A percentile compares a stretch with the other conserved stretches of the same genome.
These are phyloP conservation scores for Gossypium trilobum DNA, from an alignment of 441 rosid species.

Conservation along the genomic window DNA sequence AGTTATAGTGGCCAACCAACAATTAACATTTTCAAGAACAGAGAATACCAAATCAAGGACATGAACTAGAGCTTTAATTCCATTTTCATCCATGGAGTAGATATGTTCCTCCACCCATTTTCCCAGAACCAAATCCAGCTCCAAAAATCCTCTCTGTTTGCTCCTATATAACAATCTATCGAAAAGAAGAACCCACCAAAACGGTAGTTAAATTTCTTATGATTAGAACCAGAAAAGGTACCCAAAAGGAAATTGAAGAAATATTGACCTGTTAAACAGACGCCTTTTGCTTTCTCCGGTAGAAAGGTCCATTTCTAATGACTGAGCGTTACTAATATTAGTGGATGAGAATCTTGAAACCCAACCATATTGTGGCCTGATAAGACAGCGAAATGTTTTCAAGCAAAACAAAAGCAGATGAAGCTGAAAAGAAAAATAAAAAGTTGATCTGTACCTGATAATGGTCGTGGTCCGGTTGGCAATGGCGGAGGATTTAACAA, in stretches of 20 bases:
- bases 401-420: background rate
- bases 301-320: conserved; percentile 46
- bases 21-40: conserved; percentile 17
- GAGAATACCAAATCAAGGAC: conserved; percentile 66
- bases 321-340: conserved; percentile 15
- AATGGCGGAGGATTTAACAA: conserved; percentile 30
- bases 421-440: background rate
- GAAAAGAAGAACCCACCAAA: background rate
- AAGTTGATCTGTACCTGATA: conserved; percentile 20
- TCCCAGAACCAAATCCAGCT: conserved; percentile 80
- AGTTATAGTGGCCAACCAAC: too few relatives aligned
- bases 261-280: conserved; percentile 53
- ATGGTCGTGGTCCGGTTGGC: conserved; percentile 15
- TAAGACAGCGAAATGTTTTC: background rate
- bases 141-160: conserved; percentile 80
- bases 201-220: background rate
- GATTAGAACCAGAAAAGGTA: background rate
- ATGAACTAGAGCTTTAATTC: conserved; percentile 59
- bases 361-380: conserved; percentile 35
- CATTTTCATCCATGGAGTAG: conserved; percentile 57
- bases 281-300: conserved; percentile 57
- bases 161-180: conserved; percentile 76
- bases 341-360: conserved; percentile 35
- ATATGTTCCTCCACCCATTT: conserved; percentile 79
- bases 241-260: background rate